Percentiles rank a stretch among this genome's conserved stretches.
These are phyloP conservation scores for Scytalidium lignicola DNA, from an alignment of 2,329 filamentous ascomycete genomes.

Conservation along the genomic window DNA sequence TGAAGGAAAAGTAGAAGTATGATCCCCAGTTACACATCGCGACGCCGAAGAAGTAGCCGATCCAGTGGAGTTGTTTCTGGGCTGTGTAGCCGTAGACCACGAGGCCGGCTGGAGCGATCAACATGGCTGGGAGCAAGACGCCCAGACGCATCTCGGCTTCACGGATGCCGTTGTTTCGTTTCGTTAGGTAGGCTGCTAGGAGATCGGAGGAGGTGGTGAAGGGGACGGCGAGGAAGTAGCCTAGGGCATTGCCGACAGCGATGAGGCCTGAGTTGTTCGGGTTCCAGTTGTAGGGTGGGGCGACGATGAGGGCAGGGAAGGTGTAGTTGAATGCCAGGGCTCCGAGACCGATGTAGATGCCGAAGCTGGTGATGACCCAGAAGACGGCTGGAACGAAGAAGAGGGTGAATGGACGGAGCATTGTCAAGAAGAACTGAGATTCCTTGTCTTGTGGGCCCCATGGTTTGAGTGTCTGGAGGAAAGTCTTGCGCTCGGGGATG, in stretches of 20 bases:
- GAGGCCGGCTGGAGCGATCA: constrained; percentile 51
- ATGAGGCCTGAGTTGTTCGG: constrained; percentile 40
- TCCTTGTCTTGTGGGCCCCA: constrained; percentile 38
- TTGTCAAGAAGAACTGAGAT: constrained; percentile 39
- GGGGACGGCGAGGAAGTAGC: constrained; percentile 36
- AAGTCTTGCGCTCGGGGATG: constrained; percentile 34
- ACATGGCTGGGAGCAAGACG: constrained; percentile 42
- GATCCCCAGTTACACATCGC: constrained; percentile 43
- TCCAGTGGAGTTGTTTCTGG: constrained; percentile 45
- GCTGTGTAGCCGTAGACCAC: constrained; percentile 54
- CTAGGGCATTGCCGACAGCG: constrained; percentile 32
- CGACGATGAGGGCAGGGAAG: constrained; percentile 41
- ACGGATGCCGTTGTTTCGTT: constrained; percentile 32
- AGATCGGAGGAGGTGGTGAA: constrained; percentile 37
- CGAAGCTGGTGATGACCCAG: constrained; percentile 46
- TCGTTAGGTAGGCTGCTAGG: constrained; percentile 32
- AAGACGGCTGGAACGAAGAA: constrained; percentile 43
- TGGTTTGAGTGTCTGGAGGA: constrained; percentile 36
- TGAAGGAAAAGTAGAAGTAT: constrained; percentile 54
- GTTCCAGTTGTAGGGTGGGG: constrained; percentile 41
- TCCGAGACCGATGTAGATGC: constrained; percentile 43
- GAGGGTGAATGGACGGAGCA: constrained; percentile 40
- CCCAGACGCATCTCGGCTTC: constrained; percentile 36
- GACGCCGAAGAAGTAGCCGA: constrained; percentile 46
- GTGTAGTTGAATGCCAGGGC: constrained; percentile 45